Percentiles rank a stretch among this genome's conserved stretches.
These are phyloP conservation scores for Daldinia sp. DNA, from an alignment of 2,329 filamentous ascomycete species.

Conservation along the genomic window DNA sequence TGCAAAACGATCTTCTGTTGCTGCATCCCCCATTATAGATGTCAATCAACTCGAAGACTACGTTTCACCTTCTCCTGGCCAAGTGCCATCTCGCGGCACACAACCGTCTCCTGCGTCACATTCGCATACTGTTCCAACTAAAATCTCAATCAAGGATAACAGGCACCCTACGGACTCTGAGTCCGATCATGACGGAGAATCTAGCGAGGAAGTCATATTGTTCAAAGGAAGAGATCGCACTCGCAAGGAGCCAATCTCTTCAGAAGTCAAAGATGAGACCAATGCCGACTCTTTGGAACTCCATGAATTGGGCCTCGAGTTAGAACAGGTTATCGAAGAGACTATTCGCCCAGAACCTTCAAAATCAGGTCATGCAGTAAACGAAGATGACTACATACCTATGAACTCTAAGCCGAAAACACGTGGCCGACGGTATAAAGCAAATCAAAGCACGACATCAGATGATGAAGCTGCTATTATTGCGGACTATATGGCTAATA, in stretches of 20 bases:
- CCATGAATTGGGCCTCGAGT: slow-evolving; percentile 51
- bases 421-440: slow-evolving; percentile 14
- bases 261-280: slow-evolving; percentile 10
- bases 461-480: slow-evolving; percentile 68
- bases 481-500: slow-evolving; percentile 79
- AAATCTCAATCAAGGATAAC: slow-evolving; percentile 42
- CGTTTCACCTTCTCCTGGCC: background rate
- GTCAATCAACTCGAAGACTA: background rate
- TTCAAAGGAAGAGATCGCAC: slow-evolving; percentile 68
- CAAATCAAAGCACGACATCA: slow-evolving; percentile 26
- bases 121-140: slow-evolving; percentile 42
- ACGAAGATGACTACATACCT: slow-evolving; percentile 42
- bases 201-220: slow-evolving; percentile 79
- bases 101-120: background rate
- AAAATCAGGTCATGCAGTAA: slow-evolving; percentile 33
- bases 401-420: slow-evolving; percentile 43
- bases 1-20: background rate
- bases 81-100: background rate
- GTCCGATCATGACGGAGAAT: slow-evolving; percentile 59
- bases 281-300: slow-evolving; percentile 35
- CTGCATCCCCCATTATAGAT: background rate
- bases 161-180: slow-evolving; percentile 30
- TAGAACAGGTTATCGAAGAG: slow-evolving; percentile 48
- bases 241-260: slow-evolving; percentile 38
- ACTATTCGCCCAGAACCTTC: slow-evolving; percentile 26